Percentiles rank a stretch among this genome's conserved stretches.
phyloP scores from a whole-genome alignment of 169 alveolate species.

The Plasmodium cynomolgi region DNA sequence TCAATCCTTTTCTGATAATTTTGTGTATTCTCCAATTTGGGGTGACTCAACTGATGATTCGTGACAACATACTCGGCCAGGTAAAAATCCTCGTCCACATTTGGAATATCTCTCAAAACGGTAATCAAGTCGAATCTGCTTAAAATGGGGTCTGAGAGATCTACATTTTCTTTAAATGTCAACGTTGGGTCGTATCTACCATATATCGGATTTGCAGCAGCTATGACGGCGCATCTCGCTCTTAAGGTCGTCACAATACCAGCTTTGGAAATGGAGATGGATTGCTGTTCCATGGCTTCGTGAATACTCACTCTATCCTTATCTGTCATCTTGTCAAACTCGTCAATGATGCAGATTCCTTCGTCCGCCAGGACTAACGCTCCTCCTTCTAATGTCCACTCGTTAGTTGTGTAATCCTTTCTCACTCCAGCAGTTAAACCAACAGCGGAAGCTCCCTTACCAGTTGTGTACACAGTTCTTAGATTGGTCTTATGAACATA shows the following conservation, averaged over 20 bases:
- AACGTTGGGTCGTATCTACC: constrained; percentile 97
- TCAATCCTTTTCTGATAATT: constrained; percentile 84
- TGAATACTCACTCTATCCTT: constrained; percentile 99
- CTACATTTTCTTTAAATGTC: constrained; percentile 99
- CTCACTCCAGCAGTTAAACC: constrained; percentile 99
- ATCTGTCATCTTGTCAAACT: constrained; percentile 99
- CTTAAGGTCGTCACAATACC: constrained; percentile 97
- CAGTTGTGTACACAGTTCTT: constrained; percentile 97
- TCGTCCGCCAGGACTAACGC: constrained; percentile 98
- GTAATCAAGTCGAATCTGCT: constrained; percentile 98
- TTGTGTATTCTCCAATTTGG: constrained; percentile 86
- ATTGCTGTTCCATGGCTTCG: constrained; percentile 99
- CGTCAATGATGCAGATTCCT: constrained; percentile 99
- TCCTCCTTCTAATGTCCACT: constrained; percentile 99
- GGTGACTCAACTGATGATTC: constrained; percentile 96
- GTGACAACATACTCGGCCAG: constrained; percentile 98
- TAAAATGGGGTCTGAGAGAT: constrained; percentile 98
- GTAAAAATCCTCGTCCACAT: constrained; percentile 93
- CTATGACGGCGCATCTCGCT: constrained; percentile 99
- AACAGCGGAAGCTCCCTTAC: constrained; percentile 99
- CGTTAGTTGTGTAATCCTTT: constrained; percentile 97
- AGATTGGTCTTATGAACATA: constrained; percentile 97
- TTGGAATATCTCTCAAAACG: constrained; percentile 98
- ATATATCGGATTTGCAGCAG: constrained; percentile 99
- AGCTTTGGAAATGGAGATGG: constrained; percentile 99